phyloP scores from a whole-genome alignment of 2,329 filamentous ascomycete genomes.

The Helminthosporium solani region DNA sequence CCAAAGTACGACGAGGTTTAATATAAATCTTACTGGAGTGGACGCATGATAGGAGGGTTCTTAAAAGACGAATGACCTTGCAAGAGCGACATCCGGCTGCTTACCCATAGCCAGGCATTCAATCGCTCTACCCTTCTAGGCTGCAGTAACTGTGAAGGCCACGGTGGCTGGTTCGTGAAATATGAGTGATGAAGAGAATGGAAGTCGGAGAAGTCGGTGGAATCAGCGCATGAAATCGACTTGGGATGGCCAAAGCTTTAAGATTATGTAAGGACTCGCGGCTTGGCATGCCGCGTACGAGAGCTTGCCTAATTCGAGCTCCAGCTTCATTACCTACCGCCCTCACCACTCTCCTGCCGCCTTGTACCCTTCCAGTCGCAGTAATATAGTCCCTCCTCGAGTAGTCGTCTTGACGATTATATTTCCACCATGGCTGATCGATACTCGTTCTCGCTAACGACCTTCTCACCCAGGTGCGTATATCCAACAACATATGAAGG shows the following conservation, averaged over 20 bases:
- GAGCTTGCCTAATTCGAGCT: constrained; percentile 28
- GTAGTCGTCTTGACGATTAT: constrained; percentile 1
- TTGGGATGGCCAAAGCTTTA: constrained; percentile 15
- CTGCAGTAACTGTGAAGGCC: constrained; percentile 17
- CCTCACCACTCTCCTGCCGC: constrained; percentile 4
- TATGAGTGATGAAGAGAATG: constrained; percentile 12
- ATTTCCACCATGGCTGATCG: constrained; percentile 76
- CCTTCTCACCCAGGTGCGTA: constrained; percentile 95
- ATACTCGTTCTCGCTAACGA: constrained; percentile 99
- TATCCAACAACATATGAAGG: constrained; percentile 21
- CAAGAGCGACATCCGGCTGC: constrained; percentile 10
- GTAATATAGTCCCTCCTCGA: constrained; percentile 1
- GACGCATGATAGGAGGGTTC: constrained; percentile 15
- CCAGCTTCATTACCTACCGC: constrained; percentile 23
- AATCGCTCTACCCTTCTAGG: constrained; percentile 3
- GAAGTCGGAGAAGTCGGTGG: constrained; percentile 18
- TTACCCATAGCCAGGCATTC: constrained; percentile 15
- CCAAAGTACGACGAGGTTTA: constrained; percentile 10
- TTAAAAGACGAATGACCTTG: constrained; percentile 10
- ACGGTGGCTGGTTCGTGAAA: constrained; percentile 29
- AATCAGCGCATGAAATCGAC: constrained; percentile 11
- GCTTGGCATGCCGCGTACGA: constrained; percentile 18
- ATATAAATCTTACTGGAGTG: constrained; percentile 24
- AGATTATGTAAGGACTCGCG: constrained; percentile 5
- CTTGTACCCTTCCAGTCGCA: constrained; percentile 1